Percentiles rank a stretch among this genome's conserved stretches.
Evolutionary conservation across 2,329 filamentous ascomycete species (phyloP).

Genomic region (Colletotrichum sp.): DNA sequence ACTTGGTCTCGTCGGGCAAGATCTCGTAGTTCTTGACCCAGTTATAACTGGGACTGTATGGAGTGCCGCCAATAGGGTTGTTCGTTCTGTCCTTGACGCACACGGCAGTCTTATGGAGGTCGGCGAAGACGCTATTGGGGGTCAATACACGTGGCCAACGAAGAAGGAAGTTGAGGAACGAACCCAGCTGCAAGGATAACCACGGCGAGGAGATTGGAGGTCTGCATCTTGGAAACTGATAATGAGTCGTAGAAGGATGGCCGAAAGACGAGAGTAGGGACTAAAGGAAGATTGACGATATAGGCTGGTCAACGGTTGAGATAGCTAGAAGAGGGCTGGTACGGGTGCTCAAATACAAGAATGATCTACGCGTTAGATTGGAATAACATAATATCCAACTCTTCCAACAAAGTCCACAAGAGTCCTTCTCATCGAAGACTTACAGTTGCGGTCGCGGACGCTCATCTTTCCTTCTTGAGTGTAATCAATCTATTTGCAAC

Average conservation of each 20-base stretch:
- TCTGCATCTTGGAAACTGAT: not conserved
- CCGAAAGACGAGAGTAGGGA: not conserved
- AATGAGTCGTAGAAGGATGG: not conserved
- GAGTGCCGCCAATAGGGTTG: constrained; percentile 1
- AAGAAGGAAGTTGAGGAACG: not conserved
- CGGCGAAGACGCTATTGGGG: not conserved
- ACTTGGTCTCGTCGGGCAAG: constrained; percentile 11
- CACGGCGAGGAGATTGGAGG: not conserved
- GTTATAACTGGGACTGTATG: constrained; percentile 5
- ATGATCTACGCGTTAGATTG: too few species aligned
- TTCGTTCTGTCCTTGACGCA: not conserved
- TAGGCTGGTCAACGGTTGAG: too few species aligned
- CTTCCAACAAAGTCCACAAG: not conserved
- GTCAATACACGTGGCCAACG: not conserved
- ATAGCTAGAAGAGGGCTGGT: not conserved
- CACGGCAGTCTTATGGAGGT: not conserved
- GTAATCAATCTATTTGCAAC: not conserved
- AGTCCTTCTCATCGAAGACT: too few species aligned
- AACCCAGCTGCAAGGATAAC: not conserved
- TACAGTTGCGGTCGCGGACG: not conserved
- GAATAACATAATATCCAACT: not conserved
- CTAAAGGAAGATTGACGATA: not conserved
- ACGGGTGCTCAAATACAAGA: not conserved
- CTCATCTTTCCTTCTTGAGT: not conserved
- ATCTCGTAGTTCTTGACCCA: constrained; percentile 18